Percentiles rank a stretch among this genome's conserved stretches.
Evolutionary conservation across 805 yeast genomes (phyloP).

Genomic region (Myxozyma udenii): DNA sequence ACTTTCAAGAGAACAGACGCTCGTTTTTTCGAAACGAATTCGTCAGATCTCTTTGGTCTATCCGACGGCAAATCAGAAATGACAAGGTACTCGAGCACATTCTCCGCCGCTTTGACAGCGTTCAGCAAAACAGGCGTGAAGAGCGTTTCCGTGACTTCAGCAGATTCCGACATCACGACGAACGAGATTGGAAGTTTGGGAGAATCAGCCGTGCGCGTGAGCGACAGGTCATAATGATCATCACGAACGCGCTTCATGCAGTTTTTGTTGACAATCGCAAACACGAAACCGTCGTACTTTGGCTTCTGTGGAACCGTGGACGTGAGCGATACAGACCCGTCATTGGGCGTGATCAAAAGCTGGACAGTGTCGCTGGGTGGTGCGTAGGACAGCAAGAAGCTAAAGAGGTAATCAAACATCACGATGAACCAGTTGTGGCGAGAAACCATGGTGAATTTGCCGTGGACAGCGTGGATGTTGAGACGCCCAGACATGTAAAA

Average conservation of each 20-base stretch:
- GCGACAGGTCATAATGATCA: conserved; percentile 73
- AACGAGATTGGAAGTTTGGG: conserved; percentile 66
- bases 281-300: conserved; percentile 63
- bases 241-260: conserved; percentile 75
- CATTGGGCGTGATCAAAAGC: conserved; percentile 59
- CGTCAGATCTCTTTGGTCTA: conserved; percentile 58
- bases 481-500: conserved; percentile 88
- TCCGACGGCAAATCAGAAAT: conserved; percentile 80
- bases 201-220: conserved; percentile 76
- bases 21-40: conserved; percentile 50
- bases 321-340: conserved; percentile 40
- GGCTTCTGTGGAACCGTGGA: conserved; percentile 5
- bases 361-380: conserved; percentile 53
- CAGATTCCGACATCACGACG: conserved; percentile 85
- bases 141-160: conserved; percentile 71
- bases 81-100: conserved; percentile 62
- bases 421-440: conserved; percentile 76
- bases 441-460: conserved; percentile 63
- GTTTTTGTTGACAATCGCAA: conserved; percentile 80
- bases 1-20: conserved; percentile 55
- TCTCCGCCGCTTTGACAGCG: conserved; percentile 46
- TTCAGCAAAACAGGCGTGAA: conserved; percentile 48
- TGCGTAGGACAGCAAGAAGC: conserved; percentile 49
- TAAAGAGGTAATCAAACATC: conserved; percentile 59
- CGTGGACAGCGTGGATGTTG: conserved; percentile 61